A percentile compares a stretch with the other conserved stretches of the same genome.
These are phyloP conservation scores for Celoporthe dispersa DNA, from an alignment of 2,329 filamentous ascomycete genomes.

Conservation along the genomic window DNA sequence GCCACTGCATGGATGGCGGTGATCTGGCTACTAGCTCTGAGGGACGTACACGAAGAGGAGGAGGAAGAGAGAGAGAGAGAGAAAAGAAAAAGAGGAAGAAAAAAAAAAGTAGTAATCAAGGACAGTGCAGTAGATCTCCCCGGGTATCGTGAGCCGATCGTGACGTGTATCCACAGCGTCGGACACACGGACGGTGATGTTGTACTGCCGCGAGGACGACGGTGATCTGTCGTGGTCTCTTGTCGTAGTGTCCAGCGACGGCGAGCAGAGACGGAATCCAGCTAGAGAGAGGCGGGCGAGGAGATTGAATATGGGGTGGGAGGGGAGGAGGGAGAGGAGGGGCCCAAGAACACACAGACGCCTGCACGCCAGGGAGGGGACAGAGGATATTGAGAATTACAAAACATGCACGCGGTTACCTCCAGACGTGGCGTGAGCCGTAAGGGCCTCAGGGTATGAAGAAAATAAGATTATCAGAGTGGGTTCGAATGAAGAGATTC, in stretches of 20 bases:
- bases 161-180: background rate
- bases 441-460: background rate
- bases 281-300: background rate
- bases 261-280: background rate
- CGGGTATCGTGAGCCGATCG: constrained; percentile 2
- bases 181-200: constrained; percentile 1
- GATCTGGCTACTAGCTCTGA: background rate
- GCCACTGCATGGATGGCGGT: background rate
- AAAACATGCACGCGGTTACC: background rate
- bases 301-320: background rate
- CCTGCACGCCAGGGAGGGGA: background rate
- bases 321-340: background rate
- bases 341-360: background rate
- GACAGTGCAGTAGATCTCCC: constrained; percentile 4
- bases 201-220: background rate
- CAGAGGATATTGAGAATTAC: constrained; percentile 2
- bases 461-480: constrained; percentile 12
- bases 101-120: background rate
- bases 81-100: background rate
- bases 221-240: background rate
- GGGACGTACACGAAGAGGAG: background rate
- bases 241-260: background rate
- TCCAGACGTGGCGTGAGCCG: background rate
- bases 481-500: constrained; percentile 5
- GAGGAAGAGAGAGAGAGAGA: background rate